Evolutionary conservation across 208 protist species (phyloP), one percentile per base, ranked within the genome.

Genomic region (Eutreptiella sp.): DNA sequence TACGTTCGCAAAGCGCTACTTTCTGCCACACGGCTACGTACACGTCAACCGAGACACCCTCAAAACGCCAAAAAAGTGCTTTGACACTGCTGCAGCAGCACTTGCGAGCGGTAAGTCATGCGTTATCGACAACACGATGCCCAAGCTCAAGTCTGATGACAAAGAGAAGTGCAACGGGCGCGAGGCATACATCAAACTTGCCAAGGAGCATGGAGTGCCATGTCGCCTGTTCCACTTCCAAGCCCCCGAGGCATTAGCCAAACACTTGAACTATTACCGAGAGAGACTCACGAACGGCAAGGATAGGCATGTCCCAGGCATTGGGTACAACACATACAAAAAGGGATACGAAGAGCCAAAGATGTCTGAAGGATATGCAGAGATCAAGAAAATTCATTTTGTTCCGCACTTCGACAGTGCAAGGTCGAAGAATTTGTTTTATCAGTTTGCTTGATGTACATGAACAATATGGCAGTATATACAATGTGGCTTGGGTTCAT

Each of bases 1-100:
- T 31, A 88, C 86, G n/a, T 86, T 96, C 57, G 82, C 67, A 52
- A 52, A 70, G 2, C 76, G 76, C n/a, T 80, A 87, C 61, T 81
- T 94, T 16, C 50, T 73, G 31, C 73, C 83, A 14, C 60, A 75
- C 21, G 84, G 87, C 38, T 94, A 96, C 61, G 66, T 35, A 0
- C 70, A 79, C 46, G 66, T 90, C 3, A 88, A 86, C 58, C 76
- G 78, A 39, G 87, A 91, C 52, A 79, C 68, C 0, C 71, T 89
- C 26, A 77, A 84, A 53, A 72, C 42, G 34, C 19, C 19, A 31
- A 34, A 63, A 26, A 73, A 76, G 38, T 75, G 75, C 33, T 1
- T 72, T 3, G 42, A 73, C 14, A 31, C 46, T 1, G 33, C 38
- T 0, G 38, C 35, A 1, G 33, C 53, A 19, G 34, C 62, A 3